Evolutionary conservation across 164 flowering plant genomes (phyloP), one percentile per base, ranked within the genome.

Genomic region (Tetrastigma voinierianum): DNA sequence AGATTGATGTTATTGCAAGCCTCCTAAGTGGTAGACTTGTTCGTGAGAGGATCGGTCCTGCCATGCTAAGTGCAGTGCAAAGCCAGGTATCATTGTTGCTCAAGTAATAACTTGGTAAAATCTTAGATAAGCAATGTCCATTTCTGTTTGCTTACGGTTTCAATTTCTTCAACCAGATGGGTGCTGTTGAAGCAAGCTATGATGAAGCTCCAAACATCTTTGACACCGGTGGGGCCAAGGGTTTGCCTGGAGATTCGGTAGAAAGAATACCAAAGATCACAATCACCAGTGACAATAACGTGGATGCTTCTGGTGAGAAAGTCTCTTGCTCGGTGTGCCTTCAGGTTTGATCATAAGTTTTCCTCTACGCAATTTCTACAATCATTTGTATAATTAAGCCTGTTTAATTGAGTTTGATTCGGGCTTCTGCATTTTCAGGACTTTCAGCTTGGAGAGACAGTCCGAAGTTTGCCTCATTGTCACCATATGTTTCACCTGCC

Each of bases 61-160:
- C 93, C n/a, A 86, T 94, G 90, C 75, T 91, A 23, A 94, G 91
- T 83, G 97, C 96, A 52, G 96, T 91, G 1, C 96, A 91, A 66
- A 89, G 93, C 78, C 98, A 93, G 96, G 98, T 90, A n/a, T n/a
- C 23, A 32, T 25, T 15, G 46, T 9, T 9, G 47, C 25, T 25
- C 52, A 6, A 44, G 18, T 16, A 14, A 49, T 49, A 49, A n/a
- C 15, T 20, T n/a, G 7, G 14, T 20, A 14, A 10, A 2, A 66
- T 43, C 19, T 15, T n/a, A 16, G 16, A 16, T 18, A 53, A 3
- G 18, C n/a, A 11, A 45, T 9, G 9, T 7, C 44, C 40, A 25
- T 12, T 12, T 32, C 11, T 11, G 16, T 58, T 73, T 60, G 69
- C 70, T 73, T 23, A 65, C 32, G 4, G 21, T 61, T 57, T 66